Evolutionary conservation across 257 asterid genomes (phyloP).

Genomic region (Eustoma russellianum): DNA sequence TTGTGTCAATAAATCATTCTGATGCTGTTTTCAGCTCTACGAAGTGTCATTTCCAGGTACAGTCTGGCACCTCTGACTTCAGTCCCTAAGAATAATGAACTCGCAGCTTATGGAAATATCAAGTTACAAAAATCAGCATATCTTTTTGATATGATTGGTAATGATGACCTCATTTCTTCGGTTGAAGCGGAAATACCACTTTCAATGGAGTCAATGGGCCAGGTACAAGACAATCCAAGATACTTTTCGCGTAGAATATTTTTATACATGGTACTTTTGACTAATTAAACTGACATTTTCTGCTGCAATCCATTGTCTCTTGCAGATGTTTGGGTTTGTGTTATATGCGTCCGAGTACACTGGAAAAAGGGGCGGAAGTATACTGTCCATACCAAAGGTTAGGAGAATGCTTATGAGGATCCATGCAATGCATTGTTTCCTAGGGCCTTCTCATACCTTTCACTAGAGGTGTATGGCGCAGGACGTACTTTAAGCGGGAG

Average conservation of each 20-base stretch:
- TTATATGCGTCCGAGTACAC: constrained; percentile 64
- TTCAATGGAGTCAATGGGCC: constrained; percentile 84
- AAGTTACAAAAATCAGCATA: constrained; percentile 39
- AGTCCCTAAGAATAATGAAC: constrained; percentile 52
- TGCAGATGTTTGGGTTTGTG: constrained; percentile 83
- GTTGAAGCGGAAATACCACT: constrained; percentile 58
- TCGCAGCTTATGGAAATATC: constrained; percentile 60
- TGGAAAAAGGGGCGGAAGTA: constrained; percentile 39
- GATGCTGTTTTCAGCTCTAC: constrained; percentile 59
- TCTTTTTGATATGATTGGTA: constrained; percentile 41
- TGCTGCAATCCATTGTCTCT: constrained; percentile 12
- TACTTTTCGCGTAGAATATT: constrained; percentile 1
- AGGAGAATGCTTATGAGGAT: constrained; percentile 1
- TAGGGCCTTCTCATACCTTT: no score
- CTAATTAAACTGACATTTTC: constrained; percentile 8
- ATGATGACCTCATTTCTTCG: constrained; percentile 23
- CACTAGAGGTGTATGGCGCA: no score
- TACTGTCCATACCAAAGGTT: constrained; percentile 69
- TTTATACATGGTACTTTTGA: constrained; percentile 12
- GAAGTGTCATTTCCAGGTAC: constrained; percentile 60
- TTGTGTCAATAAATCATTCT: constrained; percentile 10
- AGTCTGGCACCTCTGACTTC: constrained; percentile 37
- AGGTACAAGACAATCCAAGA: constrained; percentile 31
- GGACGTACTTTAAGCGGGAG: no score
- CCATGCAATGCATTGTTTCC: no score